Conservation (phyloP, 257 asterid genomes). For the Paraleonurus japonicus region DNA sequence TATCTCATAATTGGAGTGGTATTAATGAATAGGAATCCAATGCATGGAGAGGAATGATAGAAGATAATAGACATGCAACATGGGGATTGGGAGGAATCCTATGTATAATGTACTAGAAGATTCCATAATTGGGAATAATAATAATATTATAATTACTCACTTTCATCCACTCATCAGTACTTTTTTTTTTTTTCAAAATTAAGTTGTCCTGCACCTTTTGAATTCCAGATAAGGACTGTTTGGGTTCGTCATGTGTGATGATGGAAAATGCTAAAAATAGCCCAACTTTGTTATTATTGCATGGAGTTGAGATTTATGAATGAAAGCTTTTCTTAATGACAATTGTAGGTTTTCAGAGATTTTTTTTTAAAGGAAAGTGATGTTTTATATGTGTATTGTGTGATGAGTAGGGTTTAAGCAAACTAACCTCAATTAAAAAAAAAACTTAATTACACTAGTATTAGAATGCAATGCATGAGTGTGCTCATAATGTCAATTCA, state of each 20-base stretch:
- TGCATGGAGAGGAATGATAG: conserved; percentile 15
- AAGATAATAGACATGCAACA: conserved; percentile 20
- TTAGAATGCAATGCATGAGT: no score
- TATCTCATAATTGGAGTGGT: conserved; percentile 24
- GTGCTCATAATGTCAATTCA: neutral
- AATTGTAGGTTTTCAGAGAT: no score
- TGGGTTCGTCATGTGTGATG: neutral
- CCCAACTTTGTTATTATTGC: no score
- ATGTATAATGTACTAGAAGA: conserved; percentile 7
- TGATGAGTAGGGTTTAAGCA: neutral
- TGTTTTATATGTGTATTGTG: neutral
- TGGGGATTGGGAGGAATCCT: conserved; percentile 29
- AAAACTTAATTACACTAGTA: neutral
- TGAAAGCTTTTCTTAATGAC: no score
- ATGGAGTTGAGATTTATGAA: no score
- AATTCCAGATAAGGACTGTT: neutral
- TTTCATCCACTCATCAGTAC: neutral
- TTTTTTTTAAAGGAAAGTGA: no score
- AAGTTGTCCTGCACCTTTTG: neutral
- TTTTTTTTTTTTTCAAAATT: neutral
- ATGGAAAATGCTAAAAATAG: no score
- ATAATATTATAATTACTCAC: neutral
- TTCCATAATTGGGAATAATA: conserved; percentile 20
- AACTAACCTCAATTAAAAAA: neutral
- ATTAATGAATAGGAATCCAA: conserved; percentile 34